phyloP scores from a whole-genome alignment of 2,329 filamentous ascomycete genomes.

The Cladosporium colombiae region DNA sequence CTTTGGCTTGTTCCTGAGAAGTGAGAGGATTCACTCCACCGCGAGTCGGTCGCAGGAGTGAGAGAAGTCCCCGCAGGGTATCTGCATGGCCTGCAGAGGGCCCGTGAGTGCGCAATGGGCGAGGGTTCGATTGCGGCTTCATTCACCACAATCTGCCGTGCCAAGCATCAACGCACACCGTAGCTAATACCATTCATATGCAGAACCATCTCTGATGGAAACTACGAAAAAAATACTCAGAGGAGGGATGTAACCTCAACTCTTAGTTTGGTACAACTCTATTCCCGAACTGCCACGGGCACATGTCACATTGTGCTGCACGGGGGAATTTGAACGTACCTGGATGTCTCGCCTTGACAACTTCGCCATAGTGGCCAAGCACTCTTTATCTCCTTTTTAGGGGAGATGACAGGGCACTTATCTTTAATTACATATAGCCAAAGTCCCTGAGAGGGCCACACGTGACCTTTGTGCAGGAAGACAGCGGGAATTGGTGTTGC shows the following conservation, averaged over 20 bases:
- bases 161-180: not conserved
- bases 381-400: not conserved
- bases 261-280: not conserved
- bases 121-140: not conserved
- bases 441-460: not conserved
- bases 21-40: not conserved
- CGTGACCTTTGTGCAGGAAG: not conserved
- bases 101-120: not conserved
- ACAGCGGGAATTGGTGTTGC: not conserved
- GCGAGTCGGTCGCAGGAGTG: not conserved
- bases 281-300: not conserved
- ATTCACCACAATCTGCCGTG: not conserved
- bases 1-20: not conserved
- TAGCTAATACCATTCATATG: not conserved
- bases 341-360: not conserved
- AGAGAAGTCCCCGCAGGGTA: not conserved
- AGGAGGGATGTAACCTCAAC: not conserved
- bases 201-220: not conserved
- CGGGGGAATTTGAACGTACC: not conserved
- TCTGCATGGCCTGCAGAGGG: not conserved
- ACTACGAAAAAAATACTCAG: not conserved
- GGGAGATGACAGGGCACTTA: not conserved
- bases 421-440: not conserved
- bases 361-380: not conserved
- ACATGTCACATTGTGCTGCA: not conserved